Conservation (phyloP, 768 basidiomycete species). For the Hortiboletus campestris region DNA sequence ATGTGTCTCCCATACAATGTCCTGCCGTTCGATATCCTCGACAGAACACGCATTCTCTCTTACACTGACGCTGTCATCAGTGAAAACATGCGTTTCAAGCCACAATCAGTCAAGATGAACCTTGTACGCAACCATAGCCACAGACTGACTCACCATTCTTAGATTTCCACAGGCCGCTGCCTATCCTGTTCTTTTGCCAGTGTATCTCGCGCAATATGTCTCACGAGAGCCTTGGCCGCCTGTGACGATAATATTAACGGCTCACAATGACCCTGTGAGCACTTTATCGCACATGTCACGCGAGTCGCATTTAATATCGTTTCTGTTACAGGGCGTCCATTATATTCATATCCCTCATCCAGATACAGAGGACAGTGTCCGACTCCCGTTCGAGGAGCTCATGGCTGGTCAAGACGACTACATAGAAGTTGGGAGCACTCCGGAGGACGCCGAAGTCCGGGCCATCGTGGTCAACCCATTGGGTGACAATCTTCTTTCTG, state of each 20-base stretch:
- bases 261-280: conserved; percentile 28
- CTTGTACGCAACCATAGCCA: conserved; percentile 38
- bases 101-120: conserved; percentile 42
- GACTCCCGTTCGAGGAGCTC: conserved; percentile 25
- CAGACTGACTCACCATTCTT: conserved; percentile 1
- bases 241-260: conserved; percentile 30
- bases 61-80: conserved; percentile 35
- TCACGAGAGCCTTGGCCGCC: conserved; percentile 25
- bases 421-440: conserved; percentile 9
- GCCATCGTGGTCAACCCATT: conserved; percentile 19
- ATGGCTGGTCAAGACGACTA: conserved; percentile 24
- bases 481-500: conserved; percentile 31
- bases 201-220: conserved; percentile 58
- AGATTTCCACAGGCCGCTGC: conserved; percentile 46
- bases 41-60: conserved; percentile 36
- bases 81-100: conserved; percentile 41
- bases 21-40: conserved; percentile 51
- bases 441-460: conserved; percentile 18
- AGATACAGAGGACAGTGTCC: conserved; percentile 11
- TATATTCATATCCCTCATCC: conserved; percentile 28
- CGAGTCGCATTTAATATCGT: not conserved
- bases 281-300: not conserved
- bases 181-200: conserved; percentile 62
- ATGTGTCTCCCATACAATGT: conserved; percentile 56
- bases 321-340: conserved; percentile 20